Evolutionary conservation across 768 basidiomycete species (phyloP).

Genomic region (Austroboletus eburneus): DNA sequence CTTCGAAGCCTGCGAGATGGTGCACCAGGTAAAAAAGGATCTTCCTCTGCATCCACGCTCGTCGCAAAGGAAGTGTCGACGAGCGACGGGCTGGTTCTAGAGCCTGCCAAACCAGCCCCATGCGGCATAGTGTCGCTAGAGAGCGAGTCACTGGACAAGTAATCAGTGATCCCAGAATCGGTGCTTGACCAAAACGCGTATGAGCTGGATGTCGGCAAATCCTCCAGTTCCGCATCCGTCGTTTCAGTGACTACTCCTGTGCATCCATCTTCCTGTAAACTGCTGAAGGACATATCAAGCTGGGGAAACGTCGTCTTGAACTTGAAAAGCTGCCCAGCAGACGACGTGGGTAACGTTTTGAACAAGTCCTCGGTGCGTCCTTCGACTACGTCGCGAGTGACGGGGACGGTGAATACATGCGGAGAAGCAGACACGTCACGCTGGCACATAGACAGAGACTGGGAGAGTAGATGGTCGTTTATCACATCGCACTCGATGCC

Average conservation of each 20-base stretch:
- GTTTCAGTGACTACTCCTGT: background rate
- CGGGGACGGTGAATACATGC: background rate
- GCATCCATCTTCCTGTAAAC: slow-evolving; percentile 2
- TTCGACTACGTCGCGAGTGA: background rate
- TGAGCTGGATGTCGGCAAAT: background rate
- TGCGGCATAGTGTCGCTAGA: background rate
- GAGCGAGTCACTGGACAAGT: slow-evolving; percentile 7
- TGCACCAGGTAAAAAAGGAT: background rate
- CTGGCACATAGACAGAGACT: background rate
- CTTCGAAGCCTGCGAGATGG: slow-evolving; percentile 13
- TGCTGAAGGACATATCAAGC: too few species aligned
- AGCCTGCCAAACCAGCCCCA: background rate
- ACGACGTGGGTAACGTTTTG: background rate
- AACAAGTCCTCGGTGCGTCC: background rate
- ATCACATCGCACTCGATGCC: background rate
- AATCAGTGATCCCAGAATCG: slow-evolving; percentile 1
- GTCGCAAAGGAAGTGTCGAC: slow-evolving; percentile 17
- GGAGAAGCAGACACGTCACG: background rate
- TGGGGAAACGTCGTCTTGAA: too few species aligned
- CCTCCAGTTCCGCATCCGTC: background rate
- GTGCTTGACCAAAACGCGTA: background rate
- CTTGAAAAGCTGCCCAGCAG: background rate
- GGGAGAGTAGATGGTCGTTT: background rate
- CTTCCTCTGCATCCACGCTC: slow-evolving; percentile 12
- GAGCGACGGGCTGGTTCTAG: background rate